These are phyloP conservation scores for Plantago lanceolata DNA, from an alignment of 305 asterid species.

Conservation along the genomic window DNA sequence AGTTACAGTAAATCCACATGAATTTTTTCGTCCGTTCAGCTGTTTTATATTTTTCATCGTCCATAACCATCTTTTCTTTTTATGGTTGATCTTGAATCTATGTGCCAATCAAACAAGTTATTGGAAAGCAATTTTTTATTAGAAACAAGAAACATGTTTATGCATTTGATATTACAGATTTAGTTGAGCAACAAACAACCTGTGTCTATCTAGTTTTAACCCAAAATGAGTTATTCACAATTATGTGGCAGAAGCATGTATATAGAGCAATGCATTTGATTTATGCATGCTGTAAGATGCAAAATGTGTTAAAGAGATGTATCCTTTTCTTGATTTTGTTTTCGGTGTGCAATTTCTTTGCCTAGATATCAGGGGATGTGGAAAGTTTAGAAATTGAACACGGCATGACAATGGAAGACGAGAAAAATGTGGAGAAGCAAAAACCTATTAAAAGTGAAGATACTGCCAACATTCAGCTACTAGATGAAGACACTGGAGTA, in stretches of 20 bases:
- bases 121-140: neutral
- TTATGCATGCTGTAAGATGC: slow-evolving; percentile 18
- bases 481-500: slow-evolving; percentile 33
- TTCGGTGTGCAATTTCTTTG: slow-evolving; percentile 20
- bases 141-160: neutral
- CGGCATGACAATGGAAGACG: slow-evolving; percentile 31
- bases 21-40: slow-evolving; percentile 9
- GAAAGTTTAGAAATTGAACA: slow-evolving; percentile 42
- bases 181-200: neutral
- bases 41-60: neutral
- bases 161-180: neutral
- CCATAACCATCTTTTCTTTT: neutral
- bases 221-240: neutral
- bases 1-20: slow-evolving; percentile 48
- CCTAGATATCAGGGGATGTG: slow-evolving; percentile 49
- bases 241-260: neutral
- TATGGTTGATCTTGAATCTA: neutral
- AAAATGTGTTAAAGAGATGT: slow-evolving; percentile 1
- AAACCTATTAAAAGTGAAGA: slow-evolving; percentile 37
- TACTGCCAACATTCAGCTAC: slow-evolving; percentile 29
- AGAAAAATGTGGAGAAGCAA: slow-evolving; percentile 29
- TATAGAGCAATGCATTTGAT: neutral
- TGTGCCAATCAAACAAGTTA: neutral
- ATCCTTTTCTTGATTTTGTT: slow-evolving; percentile 23
- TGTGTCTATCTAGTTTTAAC: neutral